Evolutionary conservation across 768 basidiomycete genomes (phyloP), one percentile per base, ranked within the genome.

Genomic region (Lyophyllum decastes): DNA sequence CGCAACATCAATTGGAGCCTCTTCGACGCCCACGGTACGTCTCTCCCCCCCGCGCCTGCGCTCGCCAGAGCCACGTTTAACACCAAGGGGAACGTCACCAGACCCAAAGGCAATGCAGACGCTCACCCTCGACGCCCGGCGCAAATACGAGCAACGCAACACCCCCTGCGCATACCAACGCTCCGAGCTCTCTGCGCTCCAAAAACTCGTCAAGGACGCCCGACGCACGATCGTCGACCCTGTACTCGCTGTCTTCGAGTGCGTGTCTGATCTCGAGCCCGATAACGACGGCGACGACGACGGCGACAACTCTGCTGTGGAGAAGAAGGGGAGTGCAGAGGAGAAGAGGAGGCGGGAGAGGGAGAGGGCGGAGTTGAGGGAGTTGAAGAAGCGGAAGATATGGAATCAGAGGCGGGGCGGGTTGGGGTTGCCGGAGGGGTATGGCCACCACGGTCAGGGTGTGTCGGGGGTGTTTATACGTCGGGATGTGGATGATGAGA

Each of bases 1-100:
- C 67, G 78, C 55, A 76, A 77, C 30, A 74, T 91, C 46, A 76
- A 90, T 61, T 92, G 90, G 90, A 69, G 78, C 11, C 64, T 81
- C 1, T 90, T 85, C 66, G 74, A 78, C 10, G 74, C 76, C 6
- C 74, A 76, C 63, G 88, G 89, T 90, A 66, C 49, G 76, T 68
- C 35, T 54, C 24, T 34, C 35, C 22, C 35, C 16, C 9, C 16
- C 16, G 6, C 35, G 6, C 35, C 16, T 16, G 8, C 11, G 6
- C 35, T 16, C 9, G 3, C 35, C 35, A 5, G 30, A 33, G 11
- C 35, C 9, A 38, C 6, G 9, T 45, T 55, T n/a, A n/a, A n/a
- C n/a, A 27, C 50, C 43, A 35, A 3, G 16, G 4, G 10, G 30
- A 30, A 30, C 10, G 30, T 30, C 30, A 10, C 30, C 57, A 89